Percentiles rank a stretch among this genome's conserved stretches.
Evolutionary conservation across 257 asterid species (phyloP).

Genomic region (Linderniella brevidens): DNA sequence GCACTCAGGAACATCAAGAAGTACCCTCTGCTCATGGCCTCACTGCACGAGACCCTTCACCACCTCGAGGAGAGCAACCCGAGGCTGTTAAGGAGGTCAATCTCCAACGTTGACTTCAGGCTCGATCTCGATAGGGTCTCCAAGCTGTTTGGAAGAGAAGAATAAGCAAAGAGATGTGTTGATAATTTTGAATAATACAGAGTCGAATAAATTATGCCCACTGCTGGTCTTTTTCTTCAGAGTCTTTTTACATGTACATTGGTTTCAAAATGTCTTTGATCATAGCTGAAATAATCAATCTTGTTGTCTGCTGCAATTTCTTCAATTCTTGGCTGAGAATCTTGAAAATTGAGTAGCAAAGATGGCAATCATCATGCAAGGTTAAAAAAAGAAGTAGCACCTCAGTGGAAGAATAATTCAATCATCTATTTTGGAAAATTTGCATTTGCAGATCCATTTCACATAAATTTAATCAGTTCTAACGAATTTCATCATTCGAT

Average conservation of each 20-base stretch:
- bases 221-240: no score
- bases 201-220: no score
- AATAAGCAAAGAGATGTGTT: conserved; percentile 6
- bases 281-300: no score
- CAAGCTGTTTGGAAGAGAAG: conserved; percentile 39
- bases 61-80: conserved; percentile 55
- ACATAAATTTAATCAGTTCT: no score
- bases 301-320: neutral
- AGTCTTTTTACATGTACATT: no score
- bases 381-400: no score
- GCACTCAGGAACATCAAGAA: conserved; percentile 82
- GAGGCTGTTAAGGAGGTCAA: conserved; percentile 37
- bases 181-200: no score
- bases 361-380: neutral
- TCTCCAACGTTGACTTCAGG: conserved; percentile 47
- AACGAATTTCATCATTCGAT: conserved; percentile 14
- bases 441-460: neutral
- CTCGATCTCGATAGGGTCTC: conserved; percentile 53
- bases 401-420: neutral
- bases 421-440: neutral
- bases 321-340: no score
- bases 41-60: conserved; percentile 51
- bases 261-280: no score
- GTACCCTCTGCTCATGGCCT: conserved; percentile 68
- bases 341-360: neutral